Evolutionary conservation across 176 grass and related monocot species (phyloP).

Genomic region (Thalia dealbata): DNA sequence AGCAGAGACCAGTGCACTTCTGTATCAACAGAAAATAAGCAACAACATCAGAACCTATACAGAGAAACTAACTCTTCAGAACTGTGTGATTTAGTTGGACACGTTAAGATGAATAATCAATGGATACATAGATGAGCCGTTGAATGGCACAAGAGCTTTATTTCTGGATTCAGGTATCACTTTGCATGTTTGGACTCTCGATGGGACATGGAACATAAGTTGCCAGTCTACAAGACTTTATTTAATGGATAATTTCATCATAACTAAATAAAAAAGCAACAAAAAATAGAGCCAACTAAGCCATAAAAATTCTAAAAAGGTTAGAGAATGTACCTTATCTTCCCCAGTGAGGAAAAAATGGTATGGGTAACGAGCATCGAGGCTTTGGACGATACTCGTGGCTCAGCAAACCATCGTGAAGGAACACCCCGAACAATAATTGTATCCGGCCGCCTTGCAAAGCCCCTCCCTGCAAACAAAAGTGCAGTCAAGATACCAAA

Average conservation of each 20-base stretch:
- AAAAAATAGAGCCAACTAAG: neutral
- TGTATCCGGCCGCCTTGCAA: slow-evolving; percentile 48
- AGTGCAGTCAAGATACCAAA: slow-evolving; percentile 2
- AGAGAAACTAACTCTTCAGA: neutral
- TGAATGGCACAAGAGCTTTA: no score
- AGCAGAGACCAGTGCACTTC: neutral
- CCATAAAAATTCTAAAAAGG: neutral
- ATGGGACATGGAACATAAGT: neutral
- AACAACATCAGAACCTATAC: neutral
- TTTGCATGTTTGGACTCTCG: neutral
- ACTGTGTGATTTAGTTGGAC: neutral
- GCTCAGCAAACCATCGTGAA: slow-evolving; percentile 88
- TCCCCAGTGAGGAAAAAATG: slow-evolving; percentile 78
- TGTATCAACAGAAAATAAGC: neutral
- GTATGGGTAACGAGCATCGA: slow-evolving; percentile 80
- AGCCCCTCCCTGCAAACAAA: slow-evolving; percentile 53
- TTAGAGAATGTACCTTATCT: slow-evolving; percentile 53
- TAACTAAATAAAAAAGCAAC: neutral
- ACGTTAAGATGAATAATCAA: no score
- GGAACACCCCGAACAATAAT: slow-evolving; percentile 70
- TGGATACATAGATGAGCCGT: no score
- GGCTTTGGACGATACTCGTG: slow-evolving; percentile 61
- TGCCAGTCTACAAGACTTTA: neutral
- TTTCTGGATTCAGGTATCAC: neutral
- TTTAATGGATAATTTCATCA: neutral